Base-by-base conservation (phyloP, 2,329 filamentous ascomycete genomes). In the Fusarium albidum region DNA sequence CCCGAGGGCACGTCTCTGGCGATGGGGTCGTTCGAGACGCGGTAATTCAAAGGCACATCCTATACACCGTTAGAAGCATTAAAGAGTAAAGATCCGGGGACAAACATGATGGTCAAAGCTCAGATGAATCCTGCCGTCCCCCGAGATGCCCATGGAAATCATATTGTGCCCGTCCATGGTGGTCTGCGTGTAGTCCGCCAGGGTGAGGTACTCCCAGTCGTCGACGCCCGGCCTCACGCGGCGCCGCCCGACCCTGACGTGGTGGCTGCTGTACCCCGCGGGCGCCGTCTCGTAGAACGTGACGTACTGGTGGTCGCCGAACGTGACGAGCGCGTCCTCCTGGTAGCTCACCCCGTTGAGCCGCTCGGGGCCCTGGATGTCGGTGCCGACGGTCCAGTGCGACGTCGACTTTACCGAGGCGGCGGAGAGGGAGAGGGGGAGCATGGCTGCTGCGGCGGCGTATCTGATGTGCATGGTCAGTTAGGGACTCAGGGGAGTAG, bases 331-430 rank as follows among this genome's bases (percentile, higher is more conserved):
- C 1, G 21, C 58, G 2, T 61, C 58, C 34, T 61, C 58, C 12
- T 61, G 58, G 5, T 61, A 61, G 28, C 58, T 61, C 3, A 61
- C 58, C 4, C 58, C 58, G 5, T 61, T 61, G 18, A 61, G 58
- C 18, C 58, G 38, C 3, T 61, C 27, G 1, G 58, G 53, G 3
- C 58, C 58, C 31, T 61, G 40, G 1, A 61, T 38, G 13, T 61
- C 58, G 9, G 58, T 61, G 4, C 54, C 58, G 1, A 61, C n/a
- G 3, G 32, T 59, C 58, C 58, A 61, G 1, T 55, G 46, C 3
- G 43, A 45, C 5, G 39, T 52, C 17, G 58, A 61, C 5, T 61
- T 61, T 5, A 62, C 7, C 4, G 25, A 46, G 3, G 59, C 9
- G 6, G 54, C 42, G 13, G 54, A 43, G 9, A 31, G 34, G 11